These are phyloP conservation scores for Yamadazyma spencermartinsiae DNA, from an alignment of 1,139 yeast genomes.

Conservation along the genomic window DNA sequence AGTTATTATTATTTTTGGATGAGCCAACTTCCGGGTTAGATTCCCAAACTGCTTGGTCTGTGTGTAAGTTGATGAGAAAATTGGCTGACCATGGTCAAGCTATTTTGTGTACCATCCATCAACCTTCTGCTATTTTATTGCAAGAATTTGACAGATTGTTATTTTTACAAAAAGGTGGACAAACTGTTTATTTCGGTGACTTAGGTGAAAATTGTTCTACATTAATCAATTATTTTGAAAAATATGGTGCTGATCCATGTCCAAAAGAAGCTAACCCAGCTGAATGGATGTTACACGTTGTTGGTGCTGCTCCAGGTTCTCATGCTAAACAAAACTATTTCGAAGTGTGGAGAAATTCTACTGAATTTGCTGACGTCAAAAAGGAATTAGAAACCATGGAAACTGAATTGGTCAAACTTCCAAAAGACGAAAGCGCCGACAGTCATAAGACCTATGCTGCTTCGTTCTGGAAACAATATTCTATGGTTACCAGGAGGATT, in stretches of 20 bases:
- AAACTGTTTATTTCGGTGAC: conserved; percentile 68
- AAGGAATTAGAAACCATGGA: conserved; percentile 28
- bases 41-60: conserved; percentile 47
- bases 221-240: conserved; percentile 56
- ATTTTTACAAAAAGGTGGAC: conserved; percentile 48
- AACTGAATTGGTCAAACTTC: conserved; percentile 27
- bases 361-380: conserved; percentile 24
- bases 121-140: conserved; percentile 41
- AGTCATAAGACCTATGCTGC: conserved; percentile 26
- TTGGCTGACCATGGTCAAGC: conserved; percentile 48
- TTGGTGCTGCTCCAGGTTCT: conserved; percentile 42
- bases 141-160: conserved; percentile 37
- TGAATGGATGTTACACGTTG: conserved; percentile 58
- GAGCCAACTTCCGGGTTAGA: conserved; percentile 45
- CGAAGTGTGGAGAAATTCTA: conserved; percentile 34
- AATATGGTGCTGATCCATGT: conserved; percentile 51
- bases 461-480: conserved; percentile 27
- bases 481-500: conserved; percentile 25
- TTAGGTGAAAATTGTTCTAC: conserved; percentile 55
- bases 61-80: conserved; percentile 41
- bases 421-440: conserved; percentile 24
- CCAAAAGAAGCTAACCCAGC: conserved; percentile 51
- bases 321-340: conserved; percentile 34
- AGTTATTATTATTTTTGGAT: conserved; percentile 36
- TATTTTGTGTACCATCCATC: conserved; percentile 45